Evolutionary conservation across 352 stramenopile species (phyloP).

Genomic region (Phytophthora aleatoria): DNA sequence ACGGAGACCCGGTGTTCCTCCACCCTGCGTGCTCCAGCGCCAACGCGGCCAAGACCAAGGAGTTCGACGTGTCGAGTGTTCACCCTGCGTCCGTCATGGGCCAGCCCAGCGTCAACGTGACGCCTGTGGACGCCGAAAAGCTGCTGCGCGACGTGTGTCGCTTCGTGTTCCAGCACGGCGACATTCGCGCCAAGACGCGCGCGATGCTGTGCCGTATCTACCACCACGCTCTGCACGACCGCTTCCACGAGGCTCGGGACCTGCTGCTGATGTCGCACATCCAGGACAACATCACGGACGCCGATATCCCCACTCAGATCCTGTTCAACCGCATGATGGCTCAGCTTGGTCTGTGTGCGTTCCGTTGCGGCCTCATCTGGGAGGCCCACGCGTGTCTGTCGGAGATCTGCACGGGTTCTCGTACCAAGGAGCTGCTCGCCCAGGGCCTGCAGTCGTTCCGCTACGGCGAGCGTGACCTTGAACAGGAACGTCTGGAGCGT

Average conservation of each 20-base stretch:
- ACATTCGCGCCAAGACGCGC: constrained; percentile 93
- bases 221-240: constrained; percentile 97
- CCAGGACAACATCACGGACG: constrained; percentile 94
- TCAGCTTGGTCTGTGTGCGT: constrained; percentile 95
- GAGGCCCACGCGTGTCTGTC: constrained; percentile 97
- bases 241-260: constrained; percentile 98
- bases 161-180: constrained; percentile 94
- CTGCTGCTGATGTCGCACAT: constrained; percentile 98
- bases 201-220: constrained; percentile 99
- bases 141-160: constrained; percentile 89
- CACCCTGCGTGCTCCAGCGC: constrained; percentile 87
- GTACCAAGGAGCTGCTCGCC: constrained; percentile 97
- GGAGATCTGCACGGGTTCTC: constrained; percentile 94
- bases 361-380: constrained; percentile 95
- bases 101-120: constrained; percentile 70
- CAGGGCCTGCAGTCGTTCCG: constrained; percentile 94
- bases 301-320: constrained; percentile 96
- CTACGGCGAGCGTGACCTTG: constrained; percentile 93
- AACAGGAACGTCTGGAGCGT: constrained; percentile 97
- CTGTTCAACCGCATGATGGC: constrained; percentile 97
- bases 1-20: constrained; percentile 83
- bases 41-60: constrained; percentile 44
- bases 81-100: constrained; percentile 81
- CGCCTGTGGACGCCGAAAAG: constrained; percentile 75
- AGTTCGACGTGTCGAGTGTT: constrained; percentile 60